These are phyloP conservation scores for Yamadazyma dendronema DNA, from an alignment of 1,139 yeast species.

Conservation along the genomic window DNA sequence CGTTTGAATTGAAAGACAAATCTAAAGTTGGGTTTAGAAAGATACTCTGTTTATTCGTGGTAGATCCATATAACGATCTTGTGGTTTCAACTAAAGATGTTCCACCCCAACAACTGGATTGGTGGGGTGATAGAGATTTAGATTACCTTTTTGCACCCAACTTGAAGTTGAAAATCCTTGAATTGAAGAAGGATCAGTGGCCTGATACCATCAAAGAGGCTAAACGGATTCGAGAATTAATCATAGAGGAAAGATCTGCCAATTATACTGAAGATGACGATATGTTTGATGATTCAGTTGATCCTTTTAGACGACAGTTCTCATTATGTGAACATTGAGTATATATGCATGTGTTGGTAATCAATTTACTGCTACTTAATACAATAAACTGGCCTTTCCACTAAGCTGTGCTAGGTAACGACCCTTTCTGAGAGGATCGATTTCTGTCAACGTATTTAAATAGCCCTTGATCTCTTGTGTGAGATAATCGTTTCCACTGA, in stretches of 20 bases:
- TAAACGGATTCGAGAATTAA: slow-evolving; percentile 21
- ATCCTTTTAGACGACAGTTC: slow-evolving; percentile 11
- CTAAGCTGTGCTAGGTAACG: slow-evolving; percentile 50
- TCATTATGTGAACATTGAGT: slow-evolving; percentile 10
- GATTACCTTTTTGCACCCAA: slow-evolving; percentile 14
- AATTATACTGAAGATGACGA: slow-evolving; percentile 3
- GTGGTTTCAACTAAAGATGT: slow-evolving; percentile 32
- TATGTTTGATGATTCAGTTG: slow-evolving; percentile 6
- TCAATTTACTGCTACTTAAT: too few species aligned
- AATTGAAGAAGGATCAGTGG: slow-evolving; percentile 14
- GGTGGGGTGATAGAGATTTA: slow-evolving; percentile 28
- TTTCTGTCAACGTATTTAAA: slow-evolving; percentile 43
- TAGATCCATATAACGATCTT: slow-evolving; percentile 34
- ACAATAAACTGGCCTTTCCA: slow-evolving; percentile 12
- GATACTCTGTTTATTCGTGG: slow-evolving; percentile 40
- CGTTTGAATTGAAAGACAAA: slow-evolving; percentile 35
- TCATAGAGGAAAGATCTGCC: slow-evolving; percentile 34
- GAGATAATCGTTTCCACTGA: slow-evolving; percentile 9
- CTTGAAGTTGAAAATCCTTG: slow-evolving; percentile 10
- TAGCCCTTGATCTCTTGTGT: slow-evolving; percentile 27
- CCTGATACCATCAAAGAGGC: slow-evolving; percentile 27
- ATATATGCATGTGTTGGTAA: neutral
- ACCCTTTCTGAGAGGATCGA: slow-evolving; percentile 71
- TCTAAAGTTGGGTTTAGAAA: slow-evolving; percentile 38
- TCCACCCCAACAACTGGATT: slow-evolving; percentile 41